Evolutionary conservation across 108 stramenopile species (phyloP), one percentile per base, ranked within the genome.

Genomic region (Parietichytrium sp.): DNA sequence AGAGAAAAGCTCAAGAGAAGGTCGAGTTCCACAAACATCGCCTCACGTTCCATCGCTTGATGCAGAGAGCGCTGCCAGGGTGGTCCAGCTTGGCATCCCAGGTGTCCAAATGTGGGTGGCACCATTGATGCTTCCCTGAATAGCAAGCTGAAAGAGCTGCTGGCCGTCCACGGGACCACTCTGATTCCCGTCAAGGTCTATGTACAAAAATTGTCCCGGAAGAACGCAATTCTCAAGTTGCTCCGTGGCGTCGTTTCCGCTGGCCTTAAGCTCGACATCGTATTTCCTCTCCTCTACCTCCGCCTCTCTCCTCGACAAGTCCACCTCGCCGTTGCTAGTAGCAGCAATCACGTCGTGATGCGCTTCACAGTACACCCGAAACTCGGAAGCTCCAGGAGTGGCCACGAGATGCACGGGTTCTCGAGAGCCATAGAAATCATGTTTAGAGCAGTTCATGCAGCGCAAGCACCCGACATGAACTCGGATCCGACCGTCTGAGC

Each of bases 81-180:
- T 33, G 38, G 36, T 72, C 61, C 61, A 72, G 13, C 45, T 33
- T 42, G 42, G 23, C 61, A 72, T 33, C 6, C 61, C 61, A 7
- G 61, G 61, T 23, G 61, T 72, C 61, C 61, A 72, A 6, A 72
- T 42, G 20, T 72, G 61, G 13, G 61, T 72, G 61, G 36, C 45
- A 6, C 38, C 61, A 27, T 72, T 42, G 33, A 72, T 72, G 10
- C 38, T 18, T n/a, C 61, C 61, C 0, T 36, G 12, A 33, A 72
- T 12, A n/a, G 61, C 61, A 7, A 72, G 3, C 33, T 72, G 61
- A 42, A 45, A 72, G 0, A 72, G 61, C 42, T 72, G 38, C 6
- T 72, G 38, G 0, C 61, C 61, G 2, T 33, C n/a, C 4, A 72
- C 61, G 1, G 61, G 61, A 6, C 61, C 61, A 13, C 45, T 33